Percentiles rank a stretch among this genome's conserved stretches.
Conservation (phyloP, 2,329 filamentous ascomycete species). For the Coniochaeta sp. region DNA sequence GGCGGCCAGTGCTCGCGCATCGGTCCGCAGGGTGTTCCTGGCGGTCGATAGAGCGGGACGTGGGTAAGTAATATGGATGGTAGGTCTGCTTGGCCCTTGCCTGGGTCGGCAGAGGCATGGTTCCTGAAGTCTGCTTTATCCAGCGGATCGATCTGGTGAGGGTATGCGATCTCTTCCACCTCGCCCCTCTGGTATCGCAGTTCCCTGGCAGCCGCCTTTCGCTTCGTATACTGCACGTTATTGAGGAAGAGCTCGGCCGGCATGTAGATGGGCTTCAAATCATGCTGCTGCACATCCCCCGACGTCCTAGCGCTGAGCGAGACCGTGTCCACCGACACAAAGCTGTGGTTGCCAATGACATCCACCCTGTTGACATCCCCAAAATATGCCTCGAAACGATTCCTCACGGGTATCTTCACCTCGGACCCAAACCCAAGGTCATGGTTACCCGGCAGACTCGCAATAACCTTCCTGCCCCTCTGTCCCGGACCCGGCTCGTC, state of each 20-base stretch:
- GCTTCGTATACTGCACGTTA: constrained; percentile 57
- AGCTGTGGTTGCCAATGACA: constrained; percentile 88
- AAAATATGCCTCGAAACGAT: constrained; percentile 83
- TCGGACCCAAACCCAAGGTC: constrained; percentile 87
- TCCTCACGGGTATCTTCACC: constrained; percentile 70
- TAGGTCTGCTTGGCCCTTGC: constrained; percentile 50
- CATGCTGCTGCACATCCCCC: constrained; percentile 40
- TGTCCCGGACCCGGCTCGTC: constrained; percentile 48
- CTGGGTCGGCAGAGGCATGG: constrained; percentile 31
- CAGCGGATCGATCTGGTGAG: constrained; percentile 54
- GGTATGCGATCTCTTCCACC: constrained; percentile 45
- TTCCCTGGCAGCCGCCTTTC: constrained; percentile 62
- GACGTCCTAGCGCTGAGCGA: constrained; percentile 70
- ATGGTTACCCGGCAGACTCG: constrained; percentile 88
- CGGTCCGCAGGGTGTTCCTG: constrained; percentile 82
- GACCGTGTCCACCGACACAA: constrained; percentile 84
- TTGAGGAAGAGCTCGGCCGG: constrained; percentile 73
- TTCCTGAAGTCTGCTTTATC: constrained; percentile 36
- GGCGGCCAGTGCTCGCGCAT: constrained; percentile 79
- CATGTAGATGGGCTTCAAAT: constrained; percentile 60
- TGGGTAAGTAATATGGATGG: constrained; percentile 88
- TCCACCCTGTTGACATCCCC: constrained; percentile 88
- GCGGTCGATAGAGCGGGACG: constrained; percentile 77
- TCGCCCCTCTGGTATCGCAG: constrained; percentile 58
- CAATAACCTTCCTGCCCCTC: constrained; percentile 69